phyloP scores from a whole-genome alignment of 2,329 filamentous ascomycete species.

The Dothideomycetidae sp. region DNA sequence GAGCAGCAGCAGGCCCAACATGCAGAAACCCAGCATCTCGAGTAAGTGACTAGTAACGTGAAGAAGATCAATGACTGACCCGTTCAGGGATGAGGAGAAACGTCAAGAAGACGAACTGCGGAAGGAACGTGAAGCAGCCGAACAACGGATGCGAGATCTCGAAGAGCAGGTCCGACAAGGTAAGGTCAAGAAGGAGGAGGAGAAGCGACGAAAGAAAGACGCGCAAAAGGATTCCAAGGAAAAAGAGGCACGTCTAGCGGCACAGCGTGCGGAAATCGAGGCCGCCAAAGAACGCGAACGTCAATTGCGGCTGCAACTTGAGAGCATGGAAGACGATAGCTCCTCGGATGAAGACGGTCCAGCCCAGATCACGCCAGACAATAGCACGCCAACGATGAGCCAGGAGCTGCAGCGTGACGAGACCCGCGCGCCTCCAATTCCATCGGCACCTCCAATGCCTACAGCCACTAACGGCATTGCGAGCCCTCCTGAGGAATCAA shows the following conservation, averaged over 20 bases:
- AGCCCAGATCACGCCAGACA: slow-evolving; percentile 50
- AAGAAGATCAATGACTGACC: slow-evolving; percentile 19
- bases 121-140: slow-evolving; percentile 64
- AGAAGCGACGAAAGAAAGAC: slow-evolving; percentile 83
- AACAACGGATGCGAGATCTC: slow-evolving; percentile 70
- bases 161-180: slow-evolving; percentile 89
- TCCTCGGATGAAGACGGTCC: slow-evolving; percentile 72
- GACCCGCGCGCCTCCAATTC: slow-evolving; percentile 32
- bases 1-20: slow-evolving; percentile 63
- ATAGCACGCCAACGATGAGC: slow-evolving; percentile 44
- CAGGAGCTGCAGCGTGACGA: slow-evolving; percentile 35
- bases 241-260: slow-evolving; percentile 70
- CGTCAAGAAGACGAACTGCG: slow-evolving; percentile 68
- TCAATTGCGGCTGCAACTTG: slow-evolving; percentile 76
- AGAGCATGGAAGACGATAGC: slow-evolving; percentile 60
- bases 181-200: slow-evolving; percentile 91
- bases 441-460: slow-evolving; percentile 30
- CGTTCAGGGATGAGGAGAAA: slow-evolving; percentile 52
- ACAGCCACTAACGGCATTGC: slow-evolving; percentile 26
- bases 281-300: slow-evolving; percentile 79
- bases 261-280: slow-evolving; percentile 82
- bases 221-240: slow-evolving; percentile 75
- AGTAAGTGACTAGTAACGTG: slow-evolving; percentile 48
- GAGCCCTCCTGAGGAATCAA: slow-evolving; percentile 55
- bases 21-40: slow-evolving; percentile 57